These are phyloP conservation scores for Aspergillus haitiensis DNA, from an alignment of 495 filamentous ascomycete species.

Conservation along the genomic window DNA sequence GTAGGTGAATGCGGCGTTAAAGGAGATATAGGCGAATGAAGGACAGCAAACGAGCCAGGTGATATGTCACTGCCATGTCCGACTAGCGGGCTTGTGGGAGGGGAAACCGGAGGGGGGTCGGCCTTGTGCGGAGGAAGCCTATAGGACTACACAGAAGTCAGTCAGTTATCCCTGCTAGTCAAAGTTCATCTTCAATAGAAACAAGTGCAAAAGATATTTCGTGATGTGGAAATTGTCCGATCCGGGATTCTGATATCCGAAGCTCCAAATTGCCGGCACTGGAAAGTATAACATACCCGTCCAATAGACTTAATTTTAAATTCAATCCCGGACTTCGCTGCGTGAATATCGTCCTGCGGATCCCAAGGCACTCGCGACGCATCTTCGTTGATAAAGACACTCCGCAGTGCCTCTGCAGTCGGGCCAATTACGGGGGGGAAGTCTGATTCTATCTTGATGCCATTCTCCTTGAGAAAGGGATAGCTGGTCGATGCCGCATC, in stretches of 20 bases:
- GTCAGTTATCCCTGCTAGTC: neutral
- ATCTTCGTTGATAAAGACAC: constrained; percentile 67
- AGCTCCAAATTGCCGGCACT: neutral
- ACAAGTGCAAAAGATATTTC: neutral
- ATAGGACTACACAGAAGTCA: constrained; percentile 49
- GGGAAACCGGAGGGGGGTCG: constrained; percentile 51
- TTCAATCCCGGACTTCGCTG: constrained; percentile 29
- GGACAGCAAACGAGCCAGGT: constrained; percentile 43
- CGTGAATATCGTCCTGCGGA: constrained; percentile 38
- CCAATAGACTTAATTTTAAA: constrained; percentile 71
- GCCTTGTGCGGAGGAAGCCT: constrained; percentile 64
- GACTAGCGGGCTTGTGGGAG: constrained; percentile 50
- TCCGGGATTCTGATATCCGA: neutral
- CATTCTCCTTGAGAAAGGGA: constrained; percentile 58
- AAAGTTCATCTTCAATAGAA: neutral
- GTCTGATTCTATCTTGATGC: constrained; percentile 63
- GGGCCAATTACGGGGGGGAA: constrained; percentile 63
- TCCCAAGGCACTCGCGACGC: constrained; percentile 62
- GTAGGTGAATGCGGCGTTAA: constrained; percentile 75
- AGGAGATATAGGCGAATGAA: constrained; percentile 89
- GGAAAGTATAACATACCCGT: constrained; percentile 61
- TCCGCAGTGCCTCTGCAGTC: constrained; percentile 64
- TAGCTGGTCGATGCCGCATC: constrained; percentile 30
- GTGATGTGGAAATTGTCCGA: no score
- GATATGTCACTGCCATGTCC: constrained; percentile 46